These are phyloP conservation scores for Meripilus lineatus DNA, from an alignment of 1,284 basidiomycete species.

Conservation along the genomic window DNA sequence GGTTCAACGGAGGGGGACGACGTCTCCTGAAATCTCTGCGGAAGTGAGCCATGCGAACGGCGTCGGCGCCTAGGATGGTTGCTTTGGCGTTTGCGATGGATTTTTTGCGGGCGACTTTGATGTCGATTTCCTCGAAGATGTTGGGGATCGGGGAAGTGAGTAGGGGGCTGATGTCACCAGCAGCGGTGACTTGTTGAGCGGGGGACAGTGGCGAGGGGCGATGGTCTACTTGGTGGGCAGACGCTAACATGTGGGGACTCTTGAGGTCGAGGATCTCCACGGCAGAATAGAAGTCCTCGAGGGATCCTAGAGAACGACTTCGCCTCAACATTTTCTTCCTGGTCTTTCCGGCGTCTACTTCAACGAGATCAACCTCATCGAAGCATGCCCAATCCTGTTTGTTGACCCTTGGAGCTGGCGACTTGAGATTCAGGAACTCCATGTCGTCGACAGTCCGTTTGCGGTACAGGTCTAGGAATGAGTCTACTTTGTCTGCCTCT, in stretches of 20 bases:
- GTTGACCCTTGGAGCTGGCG: slow-evolving; percentile 6
- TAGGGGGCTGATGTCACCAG: background rate
- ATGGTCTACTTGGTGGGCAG: background rate
- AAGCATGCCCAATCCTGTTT: slow-evolving; percentile 5
- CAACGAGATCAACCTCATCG: slow-evolving; percentile 7
- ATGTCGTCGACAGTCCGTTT: slow-evolving; percentile 9
- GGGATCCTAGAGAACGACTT: slow-evolving; percentile 22
- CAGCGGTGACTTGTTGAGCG: background rate
- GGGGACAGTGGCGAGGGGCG: background rate
- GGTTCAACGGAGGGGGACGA: slow-evolving; percentile 12
- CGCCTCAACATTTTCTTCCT: slow-evolving; percentile 12
- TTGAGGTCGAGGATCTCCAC: slow-evolving; percentile 9
- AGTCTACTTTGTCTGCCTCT: slow-evolving; percentile 16
- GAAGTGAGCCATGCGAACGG: slow-evolving; percentile 19
- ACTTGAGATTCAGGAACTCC: slow-evolving; percentile 8
- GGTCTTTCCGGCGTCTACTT: background rate
- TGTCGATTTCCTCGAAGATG: background rate
- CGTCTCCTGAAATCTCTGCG: slow-evolving; percentile 16
- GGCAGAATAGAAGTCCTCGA: slow-evolving; percentile 15
- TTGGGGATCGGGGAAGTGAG: background rate
- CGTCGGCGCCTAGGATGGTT: slow-evolving; percentile 18
- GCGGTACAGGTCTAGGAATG: slow-evolving; percentile 28
- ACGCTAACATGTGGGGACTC: background rate
- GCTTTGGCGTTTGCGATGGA: slow-evolving; percentile 16
- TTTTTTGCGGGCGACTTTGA: slow-evolving; percentile 10